These are phyloP conservation scores for Fusarium pilosicola DNA, from an alignment of 2,329 filamentous ascomycete species.

Conservation along the genomic window DNA sequence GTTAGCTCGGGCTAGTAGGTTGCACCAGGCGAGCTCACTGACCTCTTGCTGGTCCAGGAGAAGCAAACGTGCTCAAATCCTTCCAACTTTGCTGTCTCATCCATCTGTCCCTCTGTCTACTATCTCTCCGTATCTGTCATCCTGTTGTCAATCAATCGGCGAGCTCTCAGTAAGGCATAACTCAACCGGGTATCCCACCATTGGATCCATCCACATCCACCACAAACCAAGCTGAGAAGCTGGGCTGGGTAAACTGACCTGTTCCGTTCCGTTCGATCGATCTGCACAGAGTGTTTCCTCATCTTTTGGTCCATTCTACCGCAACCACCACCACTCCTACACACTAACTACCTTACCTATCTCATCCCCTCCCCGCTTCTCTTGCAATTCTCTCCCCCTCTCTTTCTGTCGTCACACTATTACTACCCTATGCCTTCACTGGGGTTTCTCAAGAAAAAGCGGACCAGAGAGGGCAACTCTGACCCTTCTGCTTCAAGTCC, in stretches of 20 bases:
- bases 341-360: conserved; percentile 4
- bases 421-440: conserved; percentile 82
- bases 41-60: conserved; percentile 29
- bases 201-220: conserved; percentile 22
- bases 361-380: conserved; percentile 31
- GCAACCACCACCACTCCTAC: conserved; percentile 18
- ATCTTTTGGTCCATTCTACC: conserved; percentile 31
- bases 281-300: conserved; percentile 38
- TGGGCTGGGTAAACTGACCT: conserved; percentile 18
- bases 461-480: conserved; percentile 88
- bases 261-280: conserved; percentile 36
- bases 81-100: conserved; percentile 24
- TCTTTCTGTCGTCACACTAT: conserved; percentile 35
- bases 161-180: neutral
- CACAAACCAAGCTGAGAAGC: conserved; percentile 27
- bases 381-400: conserved; percentile 17
- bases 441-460: conserved; percentile 98
- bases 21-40: conserved; percentile 40
- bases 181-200: neutral
- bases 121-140: neutral
- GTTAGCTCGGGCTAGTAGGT: conserved; percentile 27
- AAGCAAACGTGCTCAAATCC: conserved; percentile 35
- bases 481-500: conserved; percentile 75
- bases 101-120: neutral
- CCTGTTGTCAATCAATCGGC: conserved; percentile 1